Evolutionary conservation across 108 stramenopile genomes (phyloP), one percentile per base, ranked within the genome.

Genomic region (Aureococcus anophagefferens): DNA sequence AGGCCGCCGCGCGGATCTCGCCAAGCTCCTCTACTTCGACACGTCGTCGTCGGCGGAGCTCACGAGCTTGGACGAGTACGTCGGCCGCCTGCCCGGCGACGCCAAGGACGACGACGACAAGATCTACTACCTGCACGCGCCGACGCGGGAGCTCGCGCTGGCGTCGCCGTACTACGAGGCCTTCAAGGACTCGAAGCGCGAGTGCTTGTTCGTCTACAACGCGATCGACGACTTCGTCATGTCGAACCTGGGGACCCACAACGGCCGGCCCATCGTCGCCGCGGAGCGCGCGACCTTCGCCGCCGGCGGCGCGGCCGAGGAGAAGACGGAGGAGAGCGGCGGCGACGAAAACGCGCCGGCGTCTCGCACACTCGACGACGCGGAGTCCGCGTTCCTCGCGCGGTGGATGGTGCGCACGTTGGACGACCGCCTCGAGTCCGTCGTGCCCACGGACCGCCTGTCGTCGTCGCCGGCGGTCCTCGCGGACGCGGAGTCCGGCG

Each of bases 161-260:
- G 84, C 88, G 71, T 93, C 92, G 72, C 98, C 98, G 3, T 99
- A 99, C 86, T 84, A 91, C 75, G 98, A 99, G 77, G 91, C 89
- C 13, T 99, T 99, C 79, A 83, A 93, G 34, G 83, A 88, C 67
- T 77, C 80, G n/a, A 86, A 89, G 67, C 67, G 84, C 15, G 96
- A 96, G 90, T 76, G 78, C 37, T 46, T 98, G 68, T 97, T 96
- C 75, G 76, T 96, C 40, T 98, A 94, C 77, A 84, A 90, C 59
- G 84, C 93, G 30, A 94, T 98, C 76, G 98, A 99, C 74, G 98
- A 98, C 77, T 98, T 99, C 72, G 96, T 96, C 66, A 95, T 99
- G 95, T 84, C 86, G 46, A 96, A 97, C 74, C 77, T 99, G 73
- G 87, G 77, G 59, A 76, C 73, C 32, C 98, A 91, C 74, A 84